phyloP scores from a whole-genome alignment of 257 asterid genomes.

The Thymus quinquecostatus region DNA sequence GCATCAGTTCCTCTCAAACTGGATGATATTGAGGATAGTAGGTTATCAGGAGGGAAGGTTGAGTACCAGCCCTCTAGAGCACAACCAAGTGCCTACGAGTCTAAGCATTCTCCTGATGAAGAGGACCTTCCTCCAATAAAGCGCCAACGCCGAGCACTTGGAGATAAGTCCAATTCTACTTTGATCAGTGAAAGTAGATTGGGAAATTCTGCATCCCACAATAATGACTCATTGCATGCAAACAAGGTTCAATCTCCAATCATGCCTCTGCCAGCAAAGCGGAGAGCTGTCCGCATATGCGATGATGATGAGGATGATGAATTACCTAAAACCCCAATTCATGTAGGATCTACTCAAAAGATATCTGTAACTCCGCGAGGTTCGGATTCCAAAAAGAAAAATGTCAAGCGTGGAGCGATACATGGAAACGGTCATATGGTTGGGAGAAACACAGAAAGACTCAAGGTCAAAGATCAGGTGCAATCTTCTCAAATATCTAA shows the following conservation, averaged over 20 bases:
- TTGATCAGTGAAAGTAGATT: constrained; percentile 41
- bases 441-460: constrained; percentile 42
- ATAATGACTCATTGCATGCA: constrained; percentile 39
- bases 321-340: constrained; percentile 93
- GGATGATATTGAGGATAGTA: constrained; percentile 39
- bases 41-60: constrained; percentile 42
- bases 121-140: constrained; percentile 75
- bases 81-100: constrained; percentile 43
- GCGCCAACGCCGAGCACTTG: constrained; percentile 63
- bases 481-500: constrained; percentile 44
- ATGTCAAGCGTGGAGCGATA: constrained; percentile 38
- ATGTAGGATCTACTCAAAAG: constrained; percentile 67
- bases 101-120: constrained; percentile 58
- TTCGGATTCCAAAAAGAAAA: constrained; percentile 49
- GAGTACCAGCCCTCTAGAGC: constrained; percentile 39
- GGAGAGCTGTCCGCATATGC: constrained; percentile 89
- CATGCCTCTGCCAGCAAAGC: constrained; percentile 53
- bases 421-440: constrained; percentile 36
- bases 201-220: constrained; percentile 45
- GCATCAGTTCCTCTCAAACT: constrained; percentile 39
- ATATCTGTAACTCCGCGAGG: constrained; percentile 42
- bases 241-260: constrained; percentile 42
- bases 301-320: constrained; percentile 70
- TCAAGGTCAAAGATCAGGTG: constrained; percentile 49
- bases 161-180: constrained; percentile 39